Conservation (phyloP, 495 filamentous ascomycete species). For the Glarea lozoyensis region DNA sequence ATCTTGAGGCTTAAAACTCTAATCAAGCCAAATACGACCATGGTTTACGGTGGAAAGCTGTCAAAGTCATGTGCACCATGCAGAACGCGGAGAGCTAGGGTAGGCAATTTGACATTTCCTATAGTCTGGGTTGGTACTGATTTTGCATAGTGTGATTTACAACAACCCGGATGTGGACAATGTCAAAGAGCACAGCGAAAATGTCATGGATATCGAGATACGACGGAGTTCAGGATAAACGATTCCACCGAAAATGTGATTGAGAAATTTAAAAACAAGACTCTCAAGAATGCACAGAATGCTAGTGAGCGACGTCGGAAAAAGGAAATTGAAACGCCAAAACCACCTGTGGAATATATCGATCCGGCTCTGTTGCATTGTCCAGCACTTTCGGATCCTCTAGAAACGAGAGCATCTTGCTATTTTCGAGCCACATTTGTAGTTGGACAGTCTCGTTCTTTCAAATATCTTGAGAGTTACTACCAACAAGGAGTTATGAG, state of each 20-base stretch:
- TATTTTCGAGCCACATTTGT: not conserved
- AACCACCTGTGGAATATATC: not conserved
- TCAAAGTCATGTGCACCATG: not conserved
- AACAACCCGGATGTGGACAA: constrained; percentile 51
- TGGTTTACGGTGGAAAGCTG: constrained; percentile 1
- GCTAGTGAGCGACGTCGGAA: not conserved
- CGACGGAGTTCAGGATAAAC: not conserved
- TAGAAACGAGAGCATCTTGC: not conserved
- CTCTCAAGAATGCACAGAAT: not conserved
- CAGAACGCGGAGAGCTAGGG: not conserved
- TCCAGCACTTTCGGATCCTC: not conserved
- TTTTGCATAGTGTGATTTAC: constrained; percentile 50
- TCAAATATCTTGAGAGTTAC: not conserved
- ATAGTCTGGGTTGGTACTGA: not conserved
- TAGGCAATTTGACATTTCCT: not conserved
- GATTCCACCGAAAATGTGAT: not conserved
- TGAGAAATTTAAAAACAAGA: not conserved
- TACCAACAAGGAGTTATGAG: not conserved
- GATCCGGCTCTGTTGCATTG: not conserved
- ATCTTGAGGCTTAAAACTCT: not conserved
- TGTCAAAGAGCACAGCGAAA: constrained; percentile 48
- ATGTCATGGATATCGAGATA: constrained; percentile 61
- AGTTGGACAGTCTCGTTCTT: not conserved
- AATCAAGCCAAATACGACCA: too few species aligned
- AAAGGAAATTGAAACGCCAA: not conserved